Evolutionary conservation across 164 flowering plant genomes (phyloP), one percentile per base, ranked within the genome.

Genomic region (Vitis rotundifolia): DNA sequence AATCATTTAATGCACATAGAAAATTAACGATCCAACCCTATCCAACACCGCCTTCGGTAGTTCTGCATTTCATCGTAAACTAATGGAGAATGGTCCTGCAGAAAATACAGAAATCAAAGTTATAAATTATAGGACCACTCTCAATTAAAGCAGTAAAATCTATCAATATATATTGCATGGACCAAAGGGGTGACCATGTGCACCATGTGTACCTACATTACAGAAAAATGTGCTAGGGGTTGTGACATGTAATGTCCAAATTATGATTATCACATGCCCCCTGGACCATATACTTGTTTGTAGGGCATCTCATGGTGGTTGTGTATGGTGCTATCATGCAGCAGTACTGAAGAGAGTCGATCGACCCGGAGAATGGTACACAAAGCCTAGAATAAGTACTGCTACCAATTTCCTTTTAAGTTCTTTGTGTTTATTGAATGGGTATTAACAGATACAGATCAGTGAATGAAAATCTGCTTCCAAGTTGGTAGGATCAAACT

Each of bases 81-180:
- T 72, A 72, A 72, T 72, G 16, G 53, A 58, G 60, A 68, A 68
- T 76, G 79, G 79, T 76, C 75, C 75, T 51, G 47, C 10, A 37
- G 53, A 58, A 70, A 64, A 47, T 10, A 9, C 47, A 61, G 48
- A 15, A 16, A 44, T 64, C 44, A 59, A 31, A 59, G 29, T 15
- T 10, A 59, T 64, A 15, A 63, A 69, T 54, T 8, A 15, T 50
- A 44, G 79, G 76, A 76, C 79, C 79, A 76, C 79, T 37, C 16
- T 11, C n/a, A 72, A 64, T 72, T 28, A 76, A 69, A 44, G 69
- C 66, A 19, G 72, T 69, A 63, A 37, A 52, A 11, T 49, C 11
- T 2, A 29, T 51, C 47, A 54, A 44, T 37, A 37, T 37, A 37
- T 37, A 53, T 54, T 29, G 29, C 53, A 50, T 68, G 75, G 75